phyloP scores from a whole-genome alignment of 805 yeast species.

The Candida sanyiensis region DNA sequence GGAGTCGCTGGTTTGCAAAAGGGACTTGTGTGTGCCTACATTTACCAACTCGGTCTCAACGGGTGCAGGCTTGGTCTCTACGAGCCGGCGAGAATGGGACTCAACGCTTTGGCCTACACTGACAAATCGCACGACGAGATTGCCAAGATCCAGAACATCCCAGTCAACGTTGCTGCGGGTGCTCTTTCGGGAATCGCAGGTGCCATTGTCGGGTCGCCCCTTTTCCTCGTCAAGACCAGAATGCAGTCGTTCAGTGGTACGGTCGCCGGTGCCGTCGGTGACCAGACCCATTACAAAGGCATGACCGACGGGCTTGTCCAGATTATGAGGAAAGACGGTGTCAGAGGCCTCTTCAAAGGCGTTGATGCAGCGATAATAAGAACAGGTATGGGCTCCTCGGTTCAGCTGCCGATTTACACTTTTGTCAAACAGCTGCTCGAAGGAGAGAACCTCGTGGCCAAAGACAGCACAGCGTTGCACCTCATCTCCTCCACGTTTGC shows the following conservation, averaged over 20 bases:
- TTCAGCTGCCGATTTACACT: slow-evolving; percentile 88
- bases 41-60: slow-evolving; percentile 85
- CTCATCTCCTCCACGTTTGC: slow-evolving; percentile 68
- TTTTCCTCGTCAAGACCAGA: slow-evolving; percentile 88
- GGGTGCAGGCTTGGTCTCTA: slow-evolving; percentile 94
- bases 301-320: slow-evolving; percentile 61
- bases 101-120: slow-evolving; percentile 54
- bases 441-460: slow-evolving; percentile 29
- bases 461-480: slow-evolving; percentile 58
- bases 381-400: slow-evolving; percentile 94
- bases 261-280: slow-evolving; percentile 58
- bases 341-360: slow-evolving; percentile 79
- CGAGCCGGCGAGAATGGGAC: slow-evolving; percentile 69
- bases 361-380: slow-evolving; percentile 91
- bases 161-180: slow-evolving; percentile 74
- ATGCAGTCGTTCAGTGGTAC: slow-evolving; percentile 85
- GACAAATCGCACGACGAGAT: slow-evolving; percentile 32
- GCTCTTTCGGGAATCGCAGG: slow-evolving; percentile 84
- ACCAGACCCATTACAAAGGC: slow-evolving; percentile 81
- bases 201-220: slow-evolving; percentile 84
- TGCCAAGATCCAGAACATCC: slow-evolving; percentile 41
- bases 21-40: slow-evolving; percentile 83
- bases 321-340: slow-evolving; percentile 63
- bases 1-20: slow-evolving; percentile 86
- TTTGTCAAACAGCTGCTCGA: slow-evolving; percentile 60